phyloP scores from a whole-genome alignment of 2,329 filamentous ascomycete species.

The Orbilia oligospora region DNA sequence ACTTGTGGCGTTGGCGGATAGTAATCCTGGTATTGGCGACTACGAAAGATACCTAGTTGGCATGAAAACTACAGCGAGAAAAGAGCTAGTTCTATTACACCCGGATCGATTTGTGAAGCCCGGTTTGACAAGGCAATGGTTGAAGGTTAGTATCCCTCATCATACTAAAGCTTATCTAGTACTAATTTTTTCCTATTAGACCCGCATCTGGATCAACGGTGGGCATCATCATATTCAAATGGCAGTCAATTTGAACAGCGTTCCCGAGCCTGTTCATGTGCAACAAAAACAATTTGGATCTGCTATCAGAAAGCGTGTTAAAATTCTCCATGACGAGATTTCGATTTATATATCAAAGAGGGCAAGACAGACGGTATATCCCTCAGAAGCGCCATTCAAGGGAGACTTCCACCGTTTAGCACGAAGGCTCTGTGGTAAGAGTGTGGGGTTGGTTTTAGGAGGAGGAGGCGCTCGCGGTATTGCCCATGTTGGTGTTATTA shows the following conservation, averaged over 20 bases:
- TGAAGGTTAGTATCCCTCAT: constrained; percentile 70
- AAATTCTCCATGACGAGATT: constrained; percentile 95
- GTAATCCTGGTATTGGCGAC: constrained; percentile 90
- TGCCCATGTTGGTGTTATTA: constrained; percentile 92
- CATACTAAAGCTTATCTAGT: neutral
- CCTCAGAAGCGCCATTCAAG: constrained; percentile 91
- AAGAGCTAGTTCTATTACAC: constrained; percentile 91
- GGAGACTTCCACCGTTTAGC: constrained; percentile 96
- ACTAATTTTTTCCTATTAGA: constrained; percentile 68
- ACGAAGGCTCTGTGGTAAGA: constrained; percentile 90
- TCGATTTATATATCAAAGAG: constrained; percentile 97
- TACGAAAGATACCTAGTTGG: constrained; percentile 96
- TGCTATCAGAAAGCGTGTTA: constrained; percentile 90
- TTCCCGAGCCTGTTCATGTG: constrained; percentile 70
- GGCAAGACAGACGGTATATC: constrained; percentile 90
- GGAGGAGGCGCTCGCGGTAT: constrained; percentile 94
- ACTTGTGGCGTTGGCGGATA: constrained; percentile 89
- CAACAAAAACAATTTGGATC: constrained; percentile 84
- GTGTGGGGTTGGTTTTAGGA: constrained; percentile 91
- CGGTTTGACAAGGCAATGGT: constrained; percentile 88
- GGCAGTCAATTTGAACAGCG: constrained; percentile 79
- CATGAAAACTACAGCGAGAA: constrained; percentile 96
- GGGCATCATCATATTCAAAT: constrained; percentile 98
- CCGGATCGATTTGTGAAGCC: constrained; percentile 87
- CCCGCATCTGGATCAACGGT: constrained; percentile 97